A percentile compares a stretch with the other conserved stretches of the same genome.
These are phyloP conservation scores for Wallacemonas sp. DNA, from an alignment of 208 protist species.

Conservation along the genomic window DNA sequence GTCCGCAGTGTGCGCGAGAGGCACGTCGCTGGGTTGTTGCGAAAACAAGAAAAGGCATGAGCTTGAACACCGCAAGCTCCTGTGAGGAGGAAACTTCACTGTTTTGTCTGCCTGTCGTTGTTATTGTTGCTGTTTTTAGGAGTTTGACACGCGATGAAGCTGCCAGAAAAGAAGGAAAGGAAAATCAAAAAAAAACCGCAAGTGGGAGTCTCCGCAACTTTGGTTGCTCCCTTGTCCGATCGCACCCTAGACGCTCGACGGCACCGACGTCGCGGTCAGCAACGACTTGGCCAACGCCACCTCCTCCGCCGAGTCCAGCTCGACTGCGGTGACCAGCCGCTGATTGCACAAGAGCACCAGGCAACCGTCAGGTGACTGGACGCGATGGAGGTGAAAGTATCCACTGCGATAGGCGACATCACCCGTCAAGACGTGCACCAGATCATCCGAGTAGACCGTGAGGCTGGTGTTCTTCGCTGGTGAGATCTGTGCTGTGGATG, in stretches of 20 bases:
- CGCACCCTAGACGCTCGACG: neutral
- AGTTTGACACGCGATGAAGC: too few species aligned
- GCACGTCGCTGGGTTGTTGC: too few species aligned
- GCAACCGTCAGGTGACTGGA: constrained; percentile 48
- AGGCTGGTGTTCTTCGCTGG: neutral
- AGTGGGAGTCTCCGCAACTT: too few species aligned
- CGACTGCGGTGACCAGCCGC: constrained; percentile 48
- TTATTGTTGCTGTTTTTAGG: too few species aligned
- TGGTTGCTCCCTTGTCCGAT: too few species aligned
- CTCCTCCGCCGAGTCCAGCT: constrained; percentile 54
- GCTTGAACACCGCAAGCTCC: too few species aligned
- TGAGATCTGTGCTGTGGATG: too few species aligned
- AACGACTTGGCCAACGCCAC: constrained; percentile 31
- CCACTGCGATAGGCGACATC: constrained; percentile 48
- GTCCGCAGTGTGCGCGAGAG: too few species aligned
- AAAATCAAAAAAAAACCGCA: constrained; percentile 9
- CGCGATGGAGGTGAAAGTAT: constrained; percentile 46
- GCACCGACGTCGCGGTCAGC: constrained; percentile 10
- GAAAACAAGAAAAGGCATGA: too few species aligned
- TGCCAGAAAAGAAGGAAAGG: too few species aligned
- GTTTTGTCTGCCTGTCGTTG: too few species aligned
- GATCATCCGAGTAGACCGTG: constrained; percentile 24
- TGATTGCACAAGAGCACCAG: constrained; percentile 49
- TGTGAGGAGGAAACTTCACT: too few species aligned
- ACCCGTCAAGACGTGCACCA: constrained; percentile 46